phyloP scores from a whole-genome alignment of 352 stramenopile species.

The Phytopythium boreale region DNA sequence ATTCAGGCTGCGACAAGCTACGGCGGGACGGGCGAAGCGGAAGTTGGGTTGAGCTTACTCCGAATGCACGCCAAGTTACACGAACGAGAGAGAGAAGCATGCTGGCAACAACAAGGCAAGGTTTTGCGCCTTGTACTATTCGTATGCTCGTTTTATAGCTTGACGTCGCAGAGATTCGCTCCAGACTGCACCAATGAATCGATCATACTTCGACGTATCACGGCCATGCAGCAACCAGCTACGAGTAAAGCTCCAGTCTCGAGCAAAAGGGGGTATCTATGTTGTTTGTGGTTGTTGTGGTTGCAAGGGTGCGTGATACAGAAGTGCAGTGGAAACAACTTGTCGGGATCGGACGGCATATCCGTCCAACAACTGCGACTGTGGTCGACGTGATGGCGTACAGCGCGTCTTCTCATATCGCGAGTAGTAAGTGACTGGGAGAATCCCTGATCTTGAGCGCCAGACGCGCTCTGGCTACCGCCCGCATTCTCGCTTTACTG shows the following conservation, averaged over 20 bases:
- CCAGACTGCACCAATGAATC: too few species aligned
- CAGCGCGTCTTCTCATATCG: not conserved
- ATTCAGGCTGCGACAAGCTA: not conserved
- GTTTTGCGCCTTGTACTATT: too few species aligned
- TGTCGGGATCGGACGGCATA: not conserved
- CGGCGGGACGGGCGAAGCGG: not conserved
- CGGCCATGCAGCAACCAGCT: too few species aligned
- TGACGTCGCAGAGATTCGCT: too few species aligned
- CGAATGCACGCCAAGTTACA: not conserved
- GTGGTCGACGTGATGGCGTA: not conserved
- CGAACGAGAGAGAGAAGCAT: not conserved
- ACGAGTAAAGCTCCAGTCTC: too few species aligned
- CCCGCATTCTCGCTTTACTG: slow-evolving; percentile 39
- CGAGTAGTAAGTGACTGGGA: not conserved
- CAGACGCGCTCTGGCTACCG: not conserved
- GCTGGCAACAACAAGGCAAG: not conserved
- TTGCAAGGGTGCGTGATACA: too few species aligned
- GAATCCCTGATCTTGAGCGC: not conserved
- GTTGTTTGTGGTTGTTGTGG: not conserved
- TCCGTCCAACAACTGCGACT: not conserved
- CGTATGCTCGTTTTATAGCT: too few species aligned
- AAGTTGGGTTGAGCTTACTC: not conserved
- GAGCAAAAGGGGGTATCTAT: not conserved
- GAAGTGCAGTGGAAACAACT: too few species aligned
- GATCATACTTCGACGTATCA: too few species aligned